phyloP scores from a whole-genome alignment of 371 early-diverging fungal genomes.

The Rhizopus arrhizus region DNA sequence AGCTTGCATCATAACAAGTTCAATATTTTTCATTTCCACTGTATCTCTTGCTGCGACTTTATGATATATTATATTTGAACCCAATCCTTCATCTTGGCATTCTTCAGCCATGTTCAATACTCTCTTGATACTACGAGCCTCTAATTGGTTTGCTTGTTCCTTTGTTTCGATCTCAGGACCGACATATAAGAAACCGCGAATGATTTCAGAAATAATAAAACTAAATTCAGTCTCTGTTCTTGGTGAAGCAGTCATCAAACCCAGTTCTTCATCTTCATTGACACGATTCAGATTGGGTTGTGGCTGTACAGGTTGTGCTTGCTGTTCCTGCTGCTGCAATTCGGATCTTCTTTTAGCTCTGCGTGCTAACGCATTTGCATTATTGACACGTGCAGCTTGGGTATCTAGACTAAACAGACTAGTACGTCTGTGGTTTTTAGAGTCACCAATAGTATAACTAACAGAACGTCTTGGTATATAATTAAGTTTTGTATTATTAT shows the following conservation, averaged over 20 bases:
- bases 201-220: constrained; percentile 61
- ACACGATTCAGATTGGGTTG: constrained; percentile 28
- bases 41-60: constrained; percentile 65
- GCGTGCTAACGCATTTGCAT: constrained; percentile 53
- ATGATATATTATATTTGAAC: constrained; percentile 42
- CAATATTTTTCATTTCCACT: constrained; percentile 65
- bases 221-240: constrained; percentile 50
- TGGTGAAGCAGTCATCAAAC: constrained; percentile 31
- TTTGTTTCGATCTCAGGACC: constrained; percentile 62
- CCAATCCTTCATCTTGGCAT: constrained; percentile 55
- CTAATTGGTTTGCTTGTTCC: constrained; percentile 54
- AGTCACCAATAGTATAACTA: constrained; percentile 47
- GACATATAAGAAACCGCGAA: constrained; percentile 61
- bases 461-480: constrained; percentile 43
- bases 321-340: constrained; percentile 19
- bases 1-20: constrained; percentile 59
- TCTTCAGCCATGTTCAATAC: constrained; percentile 70
- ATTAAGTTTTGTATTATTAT: neutral
- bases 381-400: constrained; percentile 51
- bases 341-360: constrained; percentile 38
- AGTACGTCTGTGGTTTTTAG: constrained; percentile 35
- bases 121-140: constrained; percentile 49
- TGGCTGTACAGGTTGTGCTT: constrained; percentile 5
- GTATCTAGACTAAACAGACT: constrained; percentile 56
- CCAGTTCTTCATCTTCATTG: constrained; percentile 40